Evolutionary conservation across 331 rosid species (phyloP).

Genomic region (Stylosanthes scabra): DNA sequence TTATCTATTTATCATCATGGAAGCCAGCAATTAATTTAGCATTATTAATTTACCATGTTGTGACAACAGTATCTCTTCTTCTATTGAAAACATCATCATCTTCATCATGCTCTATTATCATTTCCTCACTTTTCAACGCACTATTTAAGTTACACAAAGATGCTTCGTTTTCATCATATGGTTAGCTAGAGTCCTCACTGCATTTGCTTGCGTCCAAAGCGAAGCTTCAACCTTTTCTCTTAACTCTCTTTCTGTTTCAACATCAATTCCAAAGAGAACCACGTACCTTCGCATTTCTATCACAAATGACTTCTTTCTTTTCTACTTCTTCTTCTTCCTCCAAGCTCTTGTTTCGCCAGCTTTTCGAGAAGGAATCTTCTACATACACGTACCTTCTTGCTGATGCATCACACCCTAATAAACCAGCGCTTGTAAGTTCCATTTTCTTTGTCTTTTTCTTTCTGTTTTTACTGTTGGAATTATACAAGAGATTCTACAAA

Average conservation of each 20-base stretch:
- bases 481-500: background rate
- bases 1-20: too few species aligned
- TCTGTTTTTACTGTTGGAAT: background rate
- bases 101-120: background rate
- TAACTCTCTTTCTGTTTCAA: constrained; percentile 21
- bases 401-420: constrained; percentile 71
- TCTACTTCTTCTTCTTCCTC: constrained; percentile 38
- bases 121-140: background rate
- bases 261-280: background rate
- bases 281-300: constrained; percentile 10
- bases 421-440: constrained; percentile 73
- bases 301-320: constrained; percentile 50
- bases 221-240: constrained; percentile 29
- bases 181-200: constrained; percentile 31
- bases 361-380: constrained; percentile 94
- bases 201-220: constrained; percentile 23
- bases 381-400: constrained; percentile 94
- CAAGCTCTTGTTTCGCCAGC: constrained; percentile 87
- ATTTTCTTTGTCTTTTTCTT: background rate
- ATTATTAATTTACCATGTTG: too few species aligned
- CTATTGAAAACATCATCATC: background rate
- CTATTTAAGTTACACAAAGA: constrained; percentile 7
- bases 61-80: background rate
- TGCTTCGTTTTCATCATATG: constrained; percentile 46
- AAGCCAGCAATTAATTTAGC: too few species aligned